Conservation (phyloP, 2,329 filamentous ascomycete genomes). For the Fusarium hainanense region DNA sequence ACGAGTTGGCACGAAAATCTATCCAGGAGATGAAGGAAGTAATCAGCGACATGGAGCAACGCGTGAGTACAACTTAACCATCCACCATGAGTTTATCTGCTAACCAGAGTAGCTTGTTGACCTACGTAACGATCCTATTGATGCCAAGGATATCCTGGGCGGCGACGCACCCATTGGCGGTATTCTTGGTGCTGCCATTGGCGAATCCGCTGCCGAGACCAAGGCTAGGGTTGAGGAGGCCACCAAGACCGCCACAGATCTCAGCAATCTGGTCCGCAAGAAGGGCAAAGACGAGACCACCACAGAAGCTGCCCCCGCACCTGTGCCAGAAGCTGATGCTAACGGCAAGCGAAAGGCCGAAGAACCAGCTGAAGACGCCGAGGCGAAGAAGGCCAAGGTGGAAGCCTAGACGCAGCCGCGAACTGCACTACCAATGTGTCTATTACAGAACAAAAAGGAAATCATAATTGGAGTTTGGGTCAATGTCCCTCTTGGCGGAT, state of each 20-base stretch:
- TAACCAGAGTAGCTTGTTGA: constrained; percentile 67
- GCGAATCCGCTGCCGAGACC: constrained; percentile 69
- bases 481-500: not conserved
- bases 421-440: not conserved
- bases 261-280: constrained; percentile 79
- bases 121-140: constrained; percentile 68
- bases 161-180: constrained; percentile 62
- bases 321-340: constrained; percentile 40
- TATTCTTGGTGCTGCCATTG: constrained; percentile 71
- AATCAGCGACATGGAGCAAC: constrained; percentile 80
- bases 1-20: constrained; percentile 68
- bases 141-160: constrained; percentile 53
- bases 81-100: not conserved
- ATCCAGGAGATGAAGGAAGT: constrained; percentile 82
- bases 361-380: constrained; percentile 44
- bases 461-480: constrained; percentile 29
- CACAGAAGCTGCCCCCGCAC: constrained; percentile 10
- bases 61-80: constrained; percentile 60
- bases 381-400: constrained; percentile 53
- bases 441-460: not conserved
- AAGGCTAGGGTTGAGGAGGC: constrained; percentile 76
- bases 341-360: constrained; percentile 57
- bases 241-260: constrained; percentile 77
- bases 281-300: constrained; percentile 60
- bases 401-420: constrained; percentile 39